Evolutionary conservation across 495 filamentous ascomycete genomes (phyloP).

Genomic region (Neurospora sp.): DNA sequence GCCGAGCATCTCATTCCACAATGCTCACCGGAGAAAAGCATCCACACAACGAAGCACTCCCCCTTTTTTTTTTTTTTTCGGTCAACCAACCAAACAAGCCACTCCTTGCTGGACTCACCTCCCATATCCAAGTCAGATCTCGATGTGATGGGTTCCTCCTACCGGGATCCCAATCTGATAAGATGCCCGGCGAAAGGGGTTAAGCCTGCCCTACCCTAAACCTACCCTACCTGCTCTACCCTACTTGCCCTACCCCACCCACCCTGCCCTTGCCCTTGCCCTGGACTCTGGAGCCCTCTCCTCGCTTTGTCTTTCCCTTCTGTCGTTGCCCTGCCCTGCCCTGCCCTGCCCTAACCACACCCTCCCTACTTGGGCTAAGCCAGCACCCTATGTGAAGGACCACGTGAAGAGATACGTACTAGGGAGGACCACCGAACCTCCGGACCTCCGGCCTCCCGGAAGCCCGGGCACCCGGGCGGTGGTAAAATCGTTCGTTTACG

Average conservation of each 20-base stretch:
- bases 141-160: not conserved
- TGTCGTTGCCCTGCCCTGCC: not conserved
- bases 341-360: not conserved
- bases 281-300: not conserved
- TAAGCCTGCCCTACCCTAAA: not conserved
- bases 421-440: not conserved
- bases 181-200: not conserved
- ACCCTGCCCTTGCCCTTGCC: not conserved
- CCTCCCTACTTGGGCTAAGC: not conserved
- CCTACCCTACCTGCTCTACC: not conserved
- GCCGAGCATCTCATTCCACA: not conserved
- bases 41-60: too few relatives aligned
- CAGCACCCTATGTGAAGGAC: not conserved
- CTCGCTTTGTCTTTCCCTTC: not conserved
- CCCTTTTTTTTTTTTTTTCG: not conserved
- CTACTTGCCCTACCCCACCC: not conserved
- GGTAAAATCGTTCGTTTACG: not conserved
- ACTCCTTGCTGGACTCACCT: not conserved
- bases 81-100: not conserved
- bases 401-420: not conserved
- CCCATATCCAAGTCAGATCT: not conserved
- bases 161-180: not conserved
- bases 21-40: not conserved
- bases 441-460: not conserved
- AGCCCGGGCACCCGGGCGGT: not conserved